A percentile compares a stretch with the other conserved stretches of the same genome.
phyloP scores from a whole-genome alignment of 176 grass and related monocot species.

The Carex littledalei region DNA sequence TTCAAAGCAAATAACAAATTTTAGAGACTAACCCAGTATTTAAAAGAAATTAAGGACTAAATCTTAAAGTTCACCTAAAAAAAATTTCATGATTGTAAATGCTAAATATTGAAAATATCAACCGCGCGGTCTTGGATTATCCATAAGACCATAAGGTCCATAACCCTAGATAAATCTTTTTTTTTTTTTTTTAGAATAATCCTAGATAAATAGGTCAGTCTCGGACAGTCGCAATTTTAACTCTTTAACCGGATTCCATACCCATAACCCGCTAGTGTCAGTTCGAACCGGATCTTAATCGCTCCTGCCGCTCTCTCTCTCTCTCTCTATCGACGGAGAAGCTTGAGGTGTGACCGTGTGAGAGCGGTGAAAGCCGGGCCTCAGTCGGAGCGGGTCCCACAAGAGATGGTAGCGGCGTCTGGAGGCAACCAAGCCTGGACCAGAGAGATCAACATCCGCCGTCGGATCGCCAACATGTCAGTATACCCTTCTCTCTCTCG shows the following conservation, averaged over 20 bases:
- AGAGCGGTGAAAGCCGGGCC: background rate
- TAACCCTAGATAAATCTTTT: background rate
- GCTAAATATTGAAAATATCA: background rate
- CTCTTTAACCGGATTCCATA: background rate
- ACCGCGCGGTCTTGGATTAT: background rate
- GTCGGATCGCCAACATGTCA: conserved; percentile 22
- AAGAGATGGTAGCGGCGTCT: conserved; percentile 21
- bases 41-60: too few species aligned
- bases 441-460: conserved; percentile 26
- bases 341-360: background rate
- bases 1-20: too few species aligned
- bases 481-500: background rate
- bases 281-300: background rate
- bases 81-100: too few species aligned
- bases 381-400: background rate
- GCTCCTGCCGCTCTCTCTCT: too few species aligned
- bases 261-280: background rate
- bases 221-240: background rate
- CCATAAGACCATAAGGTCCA: too few species aligned
- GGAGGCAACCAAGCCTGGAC: conserved; percentile 22
- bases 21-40: too few species aligned
- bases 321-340: too few species aligned
- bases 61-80: too few species aligned
- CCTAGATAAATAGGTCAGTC: background rate
- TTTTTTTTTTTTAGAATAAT: too few species aligned